Percentiles rank a stretch among this genome's conserved stretches.
phyloP scores from a whole-genome alignment of 768 basidiomycete genomes.

The Suillus discolor region DNA sequence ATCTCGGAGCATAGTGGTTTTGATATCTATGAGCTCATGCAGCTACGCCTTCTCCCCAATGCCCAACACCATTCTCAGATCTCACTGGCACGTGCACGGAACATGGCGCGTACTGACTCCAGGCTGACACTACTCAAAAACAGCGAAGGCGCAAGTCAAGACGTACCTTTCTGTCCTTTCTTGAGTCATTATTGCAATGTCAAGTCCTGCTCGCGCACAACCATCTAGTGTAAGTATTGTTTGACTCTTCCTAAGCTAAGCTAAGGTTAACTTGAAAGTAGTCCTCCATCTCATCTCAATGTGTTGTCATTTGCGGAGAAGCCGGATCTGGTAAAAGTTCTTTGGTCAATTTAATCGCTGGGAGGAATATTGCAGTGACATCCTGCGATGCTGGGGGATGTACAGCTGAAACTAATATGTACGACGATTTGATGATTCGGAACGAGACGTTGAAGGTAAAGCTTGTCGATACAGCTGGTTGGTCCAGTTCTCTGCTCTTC shows the following conservation, averaged over 20 bases:
- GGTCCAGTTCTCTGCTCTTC: background rate
- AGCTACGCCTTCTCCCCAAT: background rate
- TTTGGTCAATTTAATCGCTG: conserved; percentile 8
- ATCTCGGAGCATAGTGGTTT: too few relatives aligned
- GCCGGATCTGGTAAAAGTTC: conserved; percentile 6
- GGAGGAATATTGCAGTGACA: conserved; percentile 13
- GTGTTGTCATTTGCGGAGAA: background rate
- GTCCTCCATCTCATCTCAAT: background rate
- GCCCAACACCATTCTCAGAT: background rate
- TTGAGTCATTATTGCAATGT: background rate
- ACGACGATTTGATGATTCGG: background rate
- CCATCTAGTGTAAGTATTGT: background rate
- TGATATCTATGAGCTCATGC: background rate
- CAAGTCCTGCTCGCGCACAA: background rate
- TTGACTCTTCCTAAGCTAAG: background rate
- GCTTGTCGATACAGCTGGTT: background rate
- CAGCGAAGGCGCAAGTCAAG: background rate
- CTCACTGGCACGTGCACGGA: background rate
- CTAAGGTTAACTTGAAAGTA: background rate
- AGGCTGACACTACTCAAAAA: background rate
- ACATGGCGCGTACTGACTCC: background rate
- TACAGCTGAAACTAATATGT: background rate
- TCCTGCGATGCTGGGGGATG: background rate
- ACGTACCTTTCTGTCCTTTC: background rate
- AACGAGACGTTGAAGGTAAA: background rate